These are phyloP conservation scores for Sporormia fimetaria DNA, from an alignment of 495 filamentous ascomycete species.

Conservation along the genomic window DNA sequence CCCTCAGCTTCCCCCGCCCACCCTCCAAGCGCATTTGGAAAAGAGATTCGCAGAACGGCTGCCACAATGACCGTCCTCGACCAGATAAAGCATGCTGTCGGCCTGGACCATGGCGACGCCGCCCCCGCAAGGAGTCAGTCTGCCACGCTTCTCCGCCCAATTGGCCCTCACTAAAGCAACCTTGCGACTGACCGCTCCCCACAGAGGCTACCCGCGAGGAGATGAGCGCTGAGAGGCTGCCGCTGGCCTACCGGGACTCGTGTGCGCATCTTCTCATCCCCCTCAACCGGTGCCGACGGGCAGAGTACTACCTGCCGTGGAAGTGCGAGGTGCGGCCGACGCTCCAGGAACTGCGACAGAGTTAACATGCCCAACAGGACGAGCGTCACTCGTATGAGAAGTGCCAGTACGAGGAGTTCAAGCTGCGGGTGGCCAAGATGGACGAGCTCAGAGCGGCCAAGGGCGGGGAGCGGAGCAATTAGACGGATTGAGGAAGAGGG, in stretches of 20 bases:
- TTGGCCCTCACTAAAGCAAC: conserved; percentile 12
- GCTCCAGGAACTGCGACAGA: neutral
- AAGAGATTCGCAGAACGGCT: conserved; percentile 4
- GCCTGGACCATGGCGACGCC: conserved; percentile 25
- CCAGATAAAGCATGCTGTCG: conserved; percentile 34
- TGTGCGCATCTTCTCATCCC: conserved; percentile 92
- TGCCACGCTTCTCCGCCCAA: conserved; percentile 18
- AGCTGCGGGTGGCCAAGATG: conserved; percentile 97
- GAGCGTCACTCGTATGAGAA: conserved; percentile 97
- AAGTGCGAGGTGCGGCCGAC: conserved; percentile 73
- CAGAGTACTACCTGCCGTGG: conserved; percentile 92
- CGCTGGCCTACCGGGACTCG: conserved; percentile 82
- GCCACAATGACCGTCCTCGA: conserved; percentile 33
- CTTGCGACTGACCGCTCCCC: conserved; percentile 9
- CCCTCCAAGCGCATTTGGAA: conserved; percentile 12
- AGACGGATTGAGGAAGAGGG: conserved; percentile 22
- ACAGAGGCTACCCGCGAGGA: conserved; percentile 64
- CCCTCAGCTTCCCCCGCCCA: neutral
- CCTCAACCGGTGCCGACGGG: conserved; percentile 83
- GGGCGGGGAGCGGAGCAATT: conserved; percentile 81
- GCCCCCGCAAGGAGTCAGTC: conserved; percentile 9
- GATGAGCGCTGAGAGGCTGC: conserved; percentile 84
- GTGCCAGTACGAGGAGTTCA: conserved; percentile 98
- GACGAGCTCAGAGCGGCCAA: conserved; percentile 83
- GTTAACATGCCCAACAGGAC: conserved; percentile 43